phyloP scores from a whole-genome alignment of 176 grass and related monocot species.

The Elaeis guineensis region DNA sequence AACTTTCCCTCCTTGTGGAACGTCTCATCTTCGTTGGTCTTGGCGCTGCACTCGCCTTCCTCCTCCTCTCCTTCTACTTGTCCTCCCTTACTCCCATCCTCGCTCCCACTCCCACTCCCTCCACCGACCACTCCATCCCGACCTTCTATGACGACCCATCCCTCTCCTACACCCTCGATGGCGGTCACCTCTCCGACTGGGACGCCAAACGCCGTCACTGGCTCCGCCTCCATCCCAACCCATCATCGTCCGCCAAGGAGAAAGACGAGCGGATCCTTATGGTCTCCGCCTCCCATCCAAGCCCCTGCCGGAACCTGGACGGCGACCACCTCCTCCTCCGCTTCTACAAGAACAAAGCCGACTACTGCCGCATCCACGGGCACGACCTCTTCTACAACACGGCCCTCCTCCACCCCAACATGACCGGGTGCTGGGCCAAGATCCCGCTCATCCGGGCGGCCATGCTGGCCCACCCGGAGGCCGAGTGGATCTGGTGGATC shows the following conservation, averaged over 20 bases:
- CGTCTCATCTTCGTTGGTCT: too few relatives aligned
- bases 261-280: slow-evolving; percentile 34
- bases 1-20: too few relatives aligned
- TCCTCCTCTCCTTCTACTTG: slow-evolving; percentile 15
- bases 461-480: slow-evolving; percentile 84
- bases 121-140: background rate
- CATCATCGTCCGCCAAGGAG: slow-evolving; percentile 13
- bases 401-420: slow-evolving; percentile 52
- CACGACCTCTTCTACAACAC: slow-evolving; percentile 68
- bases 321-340: slow-evolving; percentile 62
- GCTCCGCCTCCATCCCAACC: slow-evolving; percentile 38
- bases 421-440: slow-evolving; percentile 76
- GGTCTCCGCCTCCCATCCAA: slow-evolving; percentile 77
- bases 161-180: slow-evolving; percentile 57
- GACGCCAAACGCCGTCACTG: slow-evolving; percentile 62
- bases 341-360: slow-evolving; percentile 74
- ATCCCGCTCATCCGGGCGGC: slow-evolving; percentile 53
- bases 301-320: slow-evolving; percentile 39
- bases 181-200: slow-evolving; percentile 42
- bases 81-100: slow-evolving; percentile 25
- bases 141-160: slow-evolving; percentile 83
- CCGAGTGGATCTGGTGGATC: slow-evolving; percentile 94
- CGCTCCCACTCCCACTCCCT: slow-evolving; percentile 5
- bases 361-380: slow-evolving; percentile 83
- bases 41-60: too few relatives aligned